Evolutionary conservation across 2,329 filamentous ascomycete species (phyloP), one percentile per base, ranked within the genome.

Genomic region (Aspergillus proliferans): DNA sequence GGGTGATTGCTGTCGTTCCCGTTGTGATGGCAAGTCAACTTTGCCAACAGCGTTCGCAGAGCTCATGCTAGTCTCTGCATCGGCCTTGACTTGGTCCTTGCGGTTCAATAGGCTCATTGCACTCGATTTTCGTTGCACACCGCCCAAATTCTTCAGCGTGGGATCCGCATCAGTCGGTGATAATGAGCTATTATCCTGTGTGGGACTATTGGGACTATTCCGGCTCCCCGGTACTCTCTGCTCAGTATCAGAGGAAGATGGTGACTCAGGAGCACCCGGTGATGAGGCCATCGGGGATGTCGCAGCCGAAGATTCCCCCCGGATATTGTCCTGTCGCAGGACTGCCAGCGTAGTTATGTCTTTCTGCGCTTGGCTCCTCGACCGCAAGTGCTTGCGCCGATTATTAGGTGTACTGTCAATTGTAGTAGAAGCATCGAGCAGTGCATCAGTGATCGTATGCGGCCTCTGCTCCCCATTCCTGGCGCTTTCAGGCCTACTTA

Each of bases 341-440:
- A 49, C 51, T 7, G 50, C 38, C 15, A 52, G 19, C 21, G 52
- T 40, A 19, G 52, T 59, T 12, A 53, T 53, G 36, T 64, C 67
- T 47, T 66, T 70, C 21, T 68, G 70, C 28, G 65, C 62, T 46
- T 73, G 70, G 51, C 61, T 72, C 54, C 69, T 69, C 22, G 66
- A 64, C 46, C 68, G 67, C 12, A 68, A 58, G 42, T 69, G 64
- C 49, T 62, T 73, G 45, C 71, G 71, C 40, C 66, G 63, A 39
- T 80, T 72, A 6, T 80, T 69, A 0, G 83, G 75, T 3, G 51
- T 51, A 55, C 86, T 84, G 60, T 92, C 86, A 53, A 93, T 89
- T 0, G 87, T 90, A 72, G 88, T 91, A 1, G 90, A 94, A 6
- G 93, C 93, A 68, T 97, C 93, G 26, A 95, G 76, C 14, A 97